Conservation (phyloP, 345 rosid species). For the Citrus mangshanensis region DNA sequence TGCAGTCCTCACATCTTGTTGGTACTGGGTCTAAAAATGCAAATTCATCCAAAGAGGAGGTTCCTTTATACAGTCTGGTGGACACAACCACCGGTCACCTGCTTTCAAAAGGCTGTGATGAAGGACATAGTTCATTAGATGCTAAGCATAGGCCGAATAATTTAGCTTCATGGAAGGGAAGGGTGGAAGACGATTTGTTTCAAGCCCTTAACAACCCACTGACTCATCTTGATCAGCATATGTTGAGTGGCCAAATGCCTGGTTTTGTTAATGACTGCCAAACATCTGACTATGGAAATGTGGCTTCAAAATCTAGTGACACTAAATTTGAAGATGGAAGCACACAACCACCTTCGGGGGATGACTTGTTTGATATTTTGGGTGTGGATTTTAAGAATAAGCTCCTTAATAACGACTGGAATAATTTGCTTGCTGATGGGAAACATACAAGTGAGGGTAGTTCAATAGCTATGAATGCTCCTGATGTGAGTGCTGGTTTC, state of each 20-base stretch:
- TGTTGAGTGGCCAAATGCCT: slow-evolving; percentile 20
- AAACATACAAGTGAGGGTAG: slow-evolving; percentile 36
- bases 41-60: slow-evolving; percentile 32
- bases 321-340: slow-evolving; percentile 29
- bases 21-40: slow-evolving; percentile 13
- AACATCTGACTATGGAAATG: slow-evolving; percentile 27
- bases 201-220: slow-evolving; percentile 26
- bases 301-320: slow-evolving; percentile 15
- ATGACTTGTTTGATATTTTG: slow-evolving; percentile 77
- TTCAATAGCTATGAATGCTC: slow-evolving; percentile 30
- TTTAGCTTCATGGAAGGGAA: slow-evolving; percentile 27
- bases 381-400: slow-evolving; percentile 71
- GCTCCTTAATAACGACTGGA: slow-evolving; percentile 37
- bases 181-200: slow-evolving; percentile 25
- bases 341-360: slow-evolving; percentile 46
- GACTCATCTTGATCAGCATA: slow-evolving; percentile 17
- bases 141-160: slow-evolving; percentile 16
- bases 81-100: slow-evolving; percentile 17
- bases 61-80: slow-evolving; percentile 21
- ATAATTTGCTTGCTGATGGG: slow-evolving; percentile 23
- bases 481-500: slow-evolving; percentile 33
- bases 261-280: slow-evolving; percentile 18
- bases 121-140: slow-evolving; percentile 7
- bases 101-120: slow-evolving; percentile 26
- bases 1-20: slow-evolving; percentile 10